Percentiles rank a stretch among this genome's conserved stretches.
Conservation (phyloP, 352 stramenopile species). For the Globisporangium splendens region DNA sequence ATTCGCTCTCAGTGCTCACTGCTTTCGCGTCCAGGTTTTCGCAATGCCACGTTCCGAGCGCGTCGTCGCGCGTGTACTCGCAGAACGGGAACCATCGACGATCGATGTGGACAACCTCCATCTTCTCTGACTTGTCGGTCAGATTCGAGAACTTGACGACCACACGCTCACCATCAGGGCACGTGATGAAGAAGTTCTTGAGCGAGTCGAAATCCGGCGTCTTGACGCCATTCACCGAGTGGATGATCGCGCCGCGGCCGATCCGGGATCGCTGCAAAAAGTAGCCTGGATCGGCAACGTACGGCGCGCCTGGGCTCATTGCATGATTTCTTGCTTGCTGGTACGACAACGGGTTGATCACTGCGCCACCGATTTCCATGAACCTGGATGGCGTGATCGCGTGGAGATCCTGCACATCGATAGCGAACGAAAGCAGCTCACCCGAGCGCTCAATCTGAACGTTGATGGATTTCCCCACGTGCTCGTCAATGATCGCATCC, state of each 20-base stretch:
- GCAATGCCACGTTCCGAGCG: constrained; percentile 75
- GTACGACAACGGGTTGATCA: constrained; percentile 89
- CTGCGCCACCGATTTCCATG: constrained; percentile 82
- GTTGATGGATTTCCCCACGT: constrained; percentile 65
- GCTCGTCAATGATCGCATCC: constrained; percentile 78
- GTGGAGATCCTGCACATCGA: constrained; percentile 86
- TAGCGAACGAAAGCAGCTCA: constrained; percentile 45
- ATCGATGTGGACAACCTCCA: constrained; percentile 87
- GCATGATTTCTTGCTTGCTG: constrained; percentile 88
- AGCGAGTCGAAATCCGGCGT: constrained; percentile 86
- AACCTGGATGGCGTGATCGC: constrained; percentile 80
- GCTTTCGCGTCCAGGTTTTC: constrained; percentile 40
- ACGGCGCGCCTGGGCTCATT: constrained; percentile 58
- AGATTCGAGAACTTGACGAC: constrained; percentile 85
- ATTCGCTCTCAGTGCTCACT: constrained; percentile 6
- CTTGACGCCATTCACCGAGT: constrained; percentile 80
- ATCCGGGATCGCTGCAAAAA: constrained; percentile 88
- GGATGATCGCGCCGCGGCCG: constrained; percentile 78
- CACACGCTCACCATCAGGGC: constrained; percentile 73
- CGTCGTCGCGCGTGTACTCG: constrained; percentile 79
- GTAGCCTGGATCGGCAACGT: constrained; percentile 86
- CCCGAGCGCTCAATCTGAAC: constrained; percentile 82
- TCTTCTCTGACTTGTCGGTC: constrained; percentile 71
- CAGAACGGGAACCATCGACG: constrained; percentile 90
- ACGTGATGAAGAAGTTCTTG: constrained; percentile 73